These are phyloP conservation scores for Lonicera japonica DNA, from an alignment of 129 eudicot genomes.

Conservation along the genomic window DNA sequence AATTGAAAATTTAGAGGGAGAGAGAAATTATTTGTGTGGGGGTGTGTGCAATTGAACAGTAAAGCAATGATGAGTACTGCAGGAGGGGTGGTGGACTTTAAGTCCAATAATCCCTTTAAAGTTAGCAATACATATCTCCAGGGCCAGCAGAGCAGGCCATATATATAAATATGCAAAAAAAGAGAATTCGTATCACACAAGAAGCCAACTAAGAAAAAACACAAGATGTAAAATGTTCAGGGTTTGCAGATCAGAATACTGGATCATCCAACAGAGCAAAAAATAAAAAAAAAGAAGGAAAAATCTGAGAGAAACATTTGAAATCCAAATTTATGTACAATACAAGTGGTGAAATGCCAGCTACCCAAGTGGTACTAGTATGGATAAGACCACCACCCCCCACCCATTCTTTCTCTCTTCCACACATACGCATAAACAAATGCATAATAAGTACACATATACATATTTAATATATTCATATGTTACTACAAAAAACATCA, in stretches of 20 bases:
- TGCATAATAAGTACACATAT: neutral
- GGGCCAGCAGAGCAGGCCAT: slow-evolving; percentile 18
- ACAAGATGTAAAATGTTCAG: slow-evolving; percentile 34
- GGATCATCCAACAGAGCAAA: slow-evolving; percentile 10
- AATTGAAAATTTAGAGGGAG: slow-evolving; percentile 7
- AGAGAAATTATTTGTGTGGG: slow-evolving; percentile 19
- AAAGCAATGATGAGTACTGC: slow-evolving; percentile 66
- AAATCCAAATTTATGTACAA: slow-evolving; percentile 16
- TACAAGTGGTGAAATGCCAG: slow-evolving; percentile 18
- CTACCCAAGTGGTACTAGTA: slow-evolving; percentile 33
- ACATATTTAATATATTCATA: no score
- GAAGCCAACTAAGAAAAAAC: slow-evolving; percentile 59
- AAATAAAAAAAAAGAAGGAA: slow-evolving; percentile 18
- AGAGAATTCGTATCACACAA: slow-evolving; percentile 24
- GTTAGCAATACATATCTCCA: slow-evolving; percentile 22
- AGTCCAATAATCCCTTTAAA: slow-evolving; percentile 22
- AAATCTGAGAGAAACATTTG: slow-evolving; percentile 24
- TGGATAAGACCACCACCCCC: slow-evolving; percentile 18
- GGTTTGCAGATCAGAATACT: slow-evolving; percentile 28
- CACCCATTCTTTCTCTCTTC: neutral
- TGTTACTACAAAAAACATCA: no score
- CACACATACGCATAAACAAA: neutral
- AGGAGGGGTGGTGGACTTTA: slow-evolving; percentile 38
- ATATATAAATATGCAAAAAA: slow-evolving; percentile 1
- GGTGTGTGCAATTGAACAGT: slow-evolving; percentile 37